phyloP scores from a whole-genome alignment of 192 early-diverging fungal species.

The Rhizophagus clarus region DNA sequence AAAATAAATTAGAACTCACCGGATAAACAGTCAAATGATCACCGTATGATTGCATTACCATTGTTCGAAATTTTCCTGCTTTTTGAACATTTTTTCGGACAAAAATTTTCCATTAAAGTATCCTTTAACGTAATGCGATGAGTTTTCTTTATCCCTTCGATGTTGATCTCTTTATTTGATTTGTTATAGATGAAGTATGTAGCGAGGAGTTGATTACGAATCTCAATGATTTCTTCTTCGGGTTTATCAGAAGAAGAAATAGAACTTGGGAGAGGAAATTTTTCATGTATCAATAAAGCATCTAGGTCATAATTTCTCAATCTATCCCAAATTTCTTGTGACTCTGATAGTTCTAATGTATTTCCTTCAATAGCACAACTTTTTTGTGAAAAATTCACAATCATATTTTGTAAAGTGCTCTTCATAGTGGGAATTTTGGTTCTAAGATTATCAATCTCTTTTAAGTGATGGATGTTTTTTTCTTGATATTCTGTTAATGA shows the following conservation, averaged over 20 bases:
- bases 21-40: conserved; percentile 28
- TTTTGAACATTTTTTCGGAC: conserved; percentile 11
- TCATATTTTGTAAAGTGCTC: conserved; percentile 29
- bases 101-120: conserved; percentile 13
- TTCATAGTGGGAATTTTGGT: neutral
- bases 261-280: neutral
- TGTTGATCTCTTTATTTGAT: conserved; percentile 15
- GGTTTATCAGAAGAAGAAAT: conserved; percentile 31
- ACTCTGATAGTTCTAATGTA: conserved; percentile 17
- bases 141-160: conserved; percentile 22
- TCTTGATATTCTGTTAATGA: conserved; percentile 14
- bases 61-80: conserved; percentile 27
- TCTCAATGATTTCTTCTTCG: conserved; percentile 16
- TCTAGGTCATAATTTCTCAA: conserved; percentile 20
- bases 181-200: conserved; percentile 26
- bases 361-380: conserved; percentile 26
- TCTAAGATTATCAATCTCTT: neutral
- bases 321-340: conserved; percentile 18
- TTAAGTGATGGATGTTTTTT: conserved; percentile 16
- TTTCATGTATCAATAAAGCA: conserved; percentile 4
- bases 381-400: conserved; percentile 31
- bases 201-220: conserved; percentile 24
- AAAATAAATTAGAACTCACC: conserved; percentile 23
- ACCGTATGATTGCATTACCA: conserved; percentile 26
- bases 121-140: conserved; percentile 20